Percentiles rank a stretch among this genome's conserved stretches.
Conservation (phyloP, 805 yeast species). For the Wickerhamomyces hampshirensis region DNA sequence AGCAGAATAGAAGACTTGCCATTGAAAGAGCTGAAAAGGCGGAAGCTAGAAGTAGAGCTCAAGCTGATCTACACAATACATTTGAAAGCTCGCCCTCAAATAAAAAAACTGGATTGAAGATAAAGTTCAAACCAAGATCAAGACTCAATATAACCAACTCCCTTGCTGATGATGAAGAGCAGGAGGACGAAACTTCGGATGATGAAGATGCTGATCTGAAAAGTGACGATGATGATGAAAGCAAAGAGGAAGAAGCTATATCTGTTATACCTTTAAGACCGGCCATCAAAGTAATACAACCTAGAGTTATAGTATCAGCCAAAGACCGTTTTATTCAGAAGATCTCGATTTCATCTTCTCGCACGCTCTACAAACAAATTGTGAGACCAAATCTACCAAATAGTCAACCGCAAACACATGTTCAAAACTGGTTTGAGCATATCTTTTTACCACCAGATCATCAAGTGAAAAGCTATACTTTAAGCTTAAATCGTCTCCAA, state of each 20-base stretch:
- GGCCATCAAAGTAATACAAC: neutral
- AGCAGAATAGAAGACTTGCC: slow-evolving; percentile 2
- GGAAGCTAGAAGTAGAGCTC: neutral
- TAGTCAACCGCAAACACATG: slow-evolving; percentile 18
- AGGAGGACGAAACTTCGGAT: neutral
- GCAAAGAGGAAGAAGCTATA: neutral
- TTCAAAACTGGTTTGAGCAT: slow-evolving; percentile 33
- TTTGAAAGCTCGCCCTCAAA: too few relatives aligned
- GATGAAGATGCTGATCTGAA: slow-evolving; percentile 16
- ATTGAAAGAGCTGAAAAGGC: neutral
- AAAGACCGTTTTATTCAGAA: slow-evolving; percentile 24
- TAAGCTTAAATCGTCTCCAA: slow-evolving; percentile 44
- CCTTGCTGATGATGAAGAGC: slow-evolving; percentile 2
- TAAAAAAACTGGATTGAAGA: neutral
- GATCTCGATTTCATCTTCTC: slow-evolving; percentile 27
- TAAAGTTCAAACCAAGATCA: neutral
- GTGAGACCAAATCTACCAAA: slow-evolving; percentile 15
- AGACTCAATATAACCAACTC: neutral
- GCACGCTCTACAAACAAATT: slow-evolving; percentile 25
- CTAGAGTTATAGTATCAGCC: slow-evolving; percentile 5
- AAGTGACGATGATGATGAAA: slow-evolving; percentile 2
- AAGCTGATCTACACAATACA: too few relatives aligned
- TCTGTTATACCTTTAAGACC: slow-evolving; percentile 1
- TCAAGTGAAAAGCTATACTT: slow-evolving; percentile 34
- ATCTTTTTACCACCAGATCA: slow-evolving; percentile 31